phyloP scores from a whole-genome alignment of 176 grass and related monocot genomes.

The Aegilops bicornis region DNA sequence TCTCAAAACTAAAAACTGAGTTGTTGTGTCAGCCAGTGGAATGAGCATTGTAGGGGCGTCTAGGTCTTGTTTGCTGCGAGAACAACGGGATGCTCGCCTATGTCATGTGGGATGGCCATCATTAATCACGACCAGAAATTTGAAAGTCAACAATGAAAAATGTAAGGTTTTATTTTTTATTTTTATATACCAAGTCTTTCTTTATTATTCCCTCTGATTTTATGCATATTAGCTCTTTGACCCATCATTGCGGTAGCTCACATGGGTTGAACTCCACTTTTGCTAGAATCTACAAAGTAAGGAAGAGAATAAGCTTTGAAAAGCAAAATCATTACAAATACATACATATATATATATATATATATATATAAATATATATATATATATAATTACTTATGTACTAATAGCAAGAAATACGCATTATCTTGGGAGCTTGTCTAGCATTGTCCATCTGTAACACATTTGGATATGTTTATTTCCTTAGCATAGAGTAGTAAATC shows the following conservation, averaged over 20 bases:
- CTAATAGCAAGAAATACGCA: background rate
- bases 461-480: background rate
- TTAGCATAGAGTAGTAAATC: slow-evolving; percentile 38
- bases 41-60: too few species aligned
- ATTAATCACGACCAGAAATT: too few species aligned
- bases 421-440: slow-evolving; percentile 16
- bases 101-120: too few species aligned
- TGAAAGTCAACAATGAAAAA: too few species aligned
- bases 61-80: too few species aligned
- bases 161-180: background rate
- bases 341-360: background rate
- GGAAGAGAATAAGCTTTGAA: background rate
- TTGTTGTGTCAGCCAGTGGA: too few species aligned
- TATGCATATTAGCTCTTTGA: background rate
- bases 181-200: slow-evolving; percentile 38
- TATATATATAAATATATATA: background rate
- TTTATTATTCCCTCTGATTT: slow-evolving; percentile 21
- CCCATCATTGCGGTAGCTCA: slow-evolving; percentile 36
- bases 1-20: too few species aligned
- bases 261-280: slow-evolving; percentile 38
- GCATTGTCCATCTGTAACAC: slow-evolving; percentile 23
- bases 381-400: background rate
- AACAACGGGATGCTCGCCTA: too few species aligned
- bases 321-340: background rate
- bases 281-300: slow-evolving; percentile 37